Evolutionary conservation across 257 asterid species (phyloP).

Genomic region (Solanum bulbocastanum): DNA sequence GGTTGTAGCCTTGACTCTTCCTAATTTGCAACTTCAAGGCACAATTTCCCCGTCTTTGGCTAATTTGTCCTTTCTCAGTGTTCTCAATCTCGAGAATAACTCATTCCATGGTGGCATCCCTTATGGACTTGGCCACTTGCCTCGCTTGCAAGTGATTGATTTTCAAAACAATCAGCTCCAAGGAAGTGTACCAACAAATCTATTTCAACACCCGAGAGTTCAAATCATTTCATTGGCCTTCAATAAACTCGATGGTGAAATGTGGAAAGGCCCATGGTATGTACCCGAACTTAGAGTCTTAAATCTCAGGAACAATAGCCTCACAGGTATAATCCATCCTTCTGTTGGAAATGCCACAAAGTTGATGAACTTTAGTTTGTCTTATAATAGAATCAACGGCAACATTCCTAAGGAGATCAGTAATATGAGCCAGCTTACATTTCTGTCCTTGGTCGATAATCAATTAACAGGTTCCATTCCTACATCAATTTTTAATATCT

Average conservation of each 20-base stretch:
- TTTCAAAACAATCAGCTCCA: neutral
- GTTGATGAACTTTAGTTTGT: neutral
- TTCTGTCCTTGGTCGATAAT: neutral
- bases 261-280: neutral
- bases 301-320: neutral
- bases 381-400: neutral
- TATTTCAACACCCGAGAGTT: conserved; percentile 3
- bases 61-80: neutral
- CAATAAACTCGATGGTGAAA: conserved; percentile 1
- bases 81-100: neutral
- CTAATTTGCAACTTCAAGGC: neutral
- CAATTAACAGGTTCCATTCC: conserved; percentile 26
- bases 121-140: neutral
- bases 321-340: neutral
- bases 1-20: neutral
- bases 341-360: neutral
- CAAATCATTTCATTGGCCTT: neutral
- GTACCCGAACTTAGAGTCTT: neutral
- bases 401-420: conserved; percentile 4
- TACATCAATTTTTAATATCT: conserved; percentile 8
- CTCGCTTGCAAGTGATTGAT: neutral
- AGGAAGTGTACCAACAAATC: neutral
- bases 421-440: neutral
- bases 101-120: neutral
- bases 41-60: neutral